Conservation (phyloP, 805 yeast species). For the Kodamaea lidongshanica region DNA sequence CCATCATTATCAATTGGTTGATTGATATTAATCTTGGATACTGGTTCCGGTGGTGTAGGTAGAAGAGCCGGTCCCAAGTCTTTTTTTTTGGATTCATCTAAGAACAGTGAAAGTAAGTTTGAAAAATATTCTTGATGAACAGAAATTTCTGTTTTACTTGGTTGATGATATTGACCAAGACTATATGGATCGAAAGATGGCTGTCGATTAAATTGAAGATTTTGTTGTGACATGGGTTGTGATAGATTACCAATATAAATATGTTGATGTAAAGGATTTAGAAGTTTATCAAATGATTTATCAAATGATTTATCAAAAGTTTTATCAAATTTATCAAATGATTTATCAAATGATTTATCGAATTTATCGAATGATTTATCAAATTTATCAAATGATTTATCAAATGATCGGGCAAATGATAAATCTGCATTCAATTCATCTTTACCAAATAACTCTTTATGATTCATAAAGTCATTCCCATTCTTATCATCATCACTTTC, state of each 20-base stretch:
- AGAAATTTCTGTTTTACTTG: slow-evolving; percentile 15
- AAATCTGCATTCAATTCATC: no score
- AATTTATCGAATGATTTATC: no score
- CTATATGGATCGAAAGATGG: slow-evolving; percentile 30
- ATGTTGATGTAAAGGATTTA: slow-evolving; percentile 5
- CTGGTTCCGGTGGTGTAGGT: slow-evolving; percentile 49
- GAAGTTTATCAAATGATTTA: slow-evolving; percentile 10
- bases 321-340: slow-evolving; percentile 2
- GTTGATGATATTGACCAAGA: slow-evolving; percentile 36
- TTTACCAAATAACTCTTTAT: slow-evolving; percentile 39
- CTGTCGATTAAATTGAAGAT: slow-evolving; percentile 5
- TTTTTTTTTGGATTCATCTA: slow-evolving; percentile 32
- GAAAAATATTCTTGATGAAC: slow-evolving; percentile 37
- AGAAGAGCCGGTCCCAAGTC: slow-evolving; percentile 26
- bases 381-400: slow-evolving; percentile 13
- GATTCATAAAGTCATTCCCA: slow-evolving; percentile 27
- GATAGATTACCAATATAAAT: slow-evolving; percentile 4
- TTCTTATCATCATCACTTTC: slow-evolving; percentile 28
- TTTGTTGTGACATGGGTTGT: slow-evolving; percentile 2
- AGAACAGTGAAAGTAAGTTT: slow-evolving; percentile 45
- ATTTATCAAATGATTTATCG: slow-evolving; percentile 31
- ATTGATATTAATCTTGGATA: slow-evolving; percentile 58
- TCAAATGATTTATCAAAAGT: slow-evolving; percentile 35
- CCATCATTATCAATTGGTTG: slow-evolving; percentile 91
- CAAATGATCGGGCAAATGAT: no score